Evolutionary conservation across 371 early-diverging fungal genomes (phyloP), one percentile per base, ranked within the genome.

Genomic region (Cokeromyces recurvatus): DNA sequence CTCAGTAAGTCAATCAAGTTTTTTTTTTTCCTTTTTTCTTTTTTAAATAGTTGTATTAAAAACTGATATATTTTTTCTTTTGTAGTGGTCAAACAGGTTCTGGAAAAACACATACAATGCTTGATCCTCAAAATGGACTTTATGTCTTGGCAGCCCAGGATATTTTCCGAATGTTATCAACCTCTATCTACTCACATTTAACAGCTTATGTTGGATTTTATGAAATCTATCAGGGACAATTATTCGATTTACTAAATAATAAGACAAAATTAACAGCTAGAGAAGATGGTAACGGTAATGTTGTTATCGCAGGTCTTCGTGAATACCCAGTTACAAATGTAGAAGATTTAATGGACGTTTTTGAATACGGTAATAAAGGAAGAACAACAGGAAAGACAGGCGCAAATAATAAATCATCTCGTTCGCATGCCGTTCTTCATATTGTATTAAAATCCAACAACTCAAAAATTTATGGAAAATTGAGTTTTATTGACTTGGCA

Each of bases 61-160:
- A n/a, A n/a, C n/a, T n/a, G n/a, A n/a, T n/a, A n/a, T n/a, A n/a
- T n/a, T n/a, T 14, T 14, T 14, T 36, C 2, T 23, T 11, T 14
- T 31, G 25, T 44, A 87, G 89, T 73, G 98, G 99, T 0, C 99
- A 98, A 68, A 97, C 99, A 9, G 95, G 82, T 24, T 66, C 69
- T 21, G 99, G 99, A 25, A 99, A 99, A 66, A 99, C 99, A 0
- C 90, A 88, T 66, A 99, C 99, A 1, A 98, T 99, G 99, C 73
- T 97, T 46, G 92, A 95, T 58, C 72, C 72, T 11, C 70, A 75
- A 3, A 74, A 83, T 38, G 91, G 94, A 5, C 82, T 97, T 11
- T 98, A 95, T 53, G 92, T 93, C 2, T 72, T 84, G 52, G 96
- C 98, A 0, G 94, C 92, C 0, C 69, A 86, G n/a, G 97, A 94